phyloP scores from a whole-genome alignment of 306 rosid genomes.

The Malus orientalis region DNA sequence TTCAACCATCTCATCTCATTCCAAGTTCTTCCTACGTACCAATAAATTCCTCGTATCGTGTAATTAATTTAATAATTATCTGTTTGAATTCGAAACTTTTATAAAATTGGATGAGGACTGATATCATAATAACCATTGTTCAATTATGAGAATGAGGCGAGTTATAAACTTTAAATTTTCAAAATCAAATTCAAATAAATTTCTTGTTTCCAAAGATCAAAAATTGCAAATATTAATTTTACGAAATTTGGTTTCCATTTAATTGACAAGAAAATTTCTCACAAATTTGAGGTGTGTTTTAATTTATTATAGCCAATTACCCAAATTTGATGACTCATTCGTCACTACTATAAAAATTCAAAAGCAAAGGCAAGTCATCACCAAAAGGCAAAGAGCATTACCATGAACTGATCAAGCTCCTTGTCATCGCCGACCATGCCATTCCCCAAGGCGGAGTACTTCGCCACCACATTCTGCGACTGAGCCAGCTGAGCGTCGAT shows the following conservation, averaged over 20 bases:
- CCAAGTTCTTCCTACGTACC: neutral
- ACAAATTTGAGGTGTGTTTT: too few species aligned
- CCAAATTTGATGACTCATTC: neutral
- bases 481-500: slow-evolving; percentile 89
- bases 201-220: too few species aligned
- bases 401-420: slow-evolving; percentile 95
- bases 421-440: slow-evolving; percentile 64
- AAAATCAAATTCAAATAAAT: too few species aligned
- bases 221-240: neutral
- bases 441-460: slow-evolving; percentile 73
- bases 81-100: too few species aligned
- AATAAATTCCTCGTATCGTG: neutral
- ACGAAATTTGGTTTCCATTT: neutral
- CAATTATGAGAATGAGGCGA: neutral
- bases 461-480: slow-evolving; percentile 90
- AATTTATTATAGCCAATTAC: neutral
- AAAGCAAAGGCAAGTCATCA: neutral
- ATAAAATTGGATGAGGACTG: too few species aligned
- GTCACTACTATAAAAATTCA: neutral
- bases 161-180: neutral
- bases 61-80: neutral
- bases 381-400: slow-evolving; percentile 18
- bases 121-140: too few species aligned
- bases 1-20: neutral
- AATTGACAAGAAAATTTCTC: neutral